These are phyloP conservation scores for Eudorina sp. DNA, from an alignment of 139 green algal genomes.

Conservation along the genomic window DNA sequence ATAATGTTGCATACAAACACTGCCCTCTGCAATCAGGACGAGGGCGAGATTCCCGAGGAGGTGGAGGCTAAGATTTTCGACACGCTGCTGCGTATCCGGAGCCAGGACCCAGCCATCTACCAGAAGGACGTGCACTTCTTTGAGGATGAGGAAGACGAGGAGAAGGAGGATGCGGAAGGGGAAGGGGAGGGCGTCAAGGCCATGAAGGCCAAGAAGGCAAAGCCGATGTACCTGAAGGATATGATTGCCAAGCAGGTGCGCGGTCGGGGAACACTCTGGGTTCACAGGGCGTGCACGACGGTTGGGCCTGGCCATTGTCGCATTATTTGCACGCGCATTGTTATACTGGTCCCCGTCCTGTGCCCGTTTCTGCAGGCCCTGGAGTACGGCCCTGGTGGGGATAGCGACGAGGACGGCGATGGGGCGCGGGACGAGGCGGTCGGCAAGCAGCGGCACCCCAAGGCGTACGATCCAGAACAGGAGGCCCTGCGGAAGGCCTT, in stretches of 20 bases:
- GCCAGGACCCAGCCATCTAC: conserved; percentile 84
- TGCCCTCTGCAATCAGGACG: too few species aligned
- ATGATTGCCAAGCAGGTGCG: conserved; percentile 80
- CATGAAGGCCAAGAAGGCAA: conserved; percentile 54
- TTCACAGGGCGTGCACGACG: background rate
- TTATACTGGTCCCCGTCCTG: too few species aligned
- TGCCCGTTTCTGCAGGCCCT: conserved; percentile 72
- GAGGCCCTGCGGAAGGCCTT: conserved; percentile 79
- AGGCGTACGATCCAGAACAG: conserved; percentile 86
- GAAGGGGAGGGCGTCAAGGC: background rate
- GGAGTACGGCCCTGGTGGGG: conserved; percentile 50
- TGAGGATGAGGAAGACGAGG: conserved; percentile 46
- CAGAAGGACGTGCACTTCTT: conserved; percentile 79
- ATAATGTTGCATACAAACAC: too few species aligned
- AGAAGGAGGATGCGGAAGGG: conserved; percentile 6
- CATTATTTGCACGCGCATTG: background rate
- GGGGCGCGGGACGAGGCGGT: conserved; percentile 8
- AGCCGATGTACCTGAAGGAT: conserved; percentile 87
- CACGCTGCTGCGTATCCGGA: conserved; percentile 79
- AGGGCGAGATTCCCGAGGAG: conserved; percentile 66
- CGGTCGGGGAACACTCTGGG: background rate
- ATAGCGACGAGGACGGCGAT: conserved; percentile 42
- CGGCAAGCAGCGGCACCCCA: conserved; percentile 12
- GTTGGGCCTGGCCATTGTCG: background rate
- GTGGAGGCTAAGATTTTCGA: conserved; percentile 81